phyloP scores from a whole-genome alignment of 176 grass and related monocot genomes.

The Oropetium thomaeum region DNA sequence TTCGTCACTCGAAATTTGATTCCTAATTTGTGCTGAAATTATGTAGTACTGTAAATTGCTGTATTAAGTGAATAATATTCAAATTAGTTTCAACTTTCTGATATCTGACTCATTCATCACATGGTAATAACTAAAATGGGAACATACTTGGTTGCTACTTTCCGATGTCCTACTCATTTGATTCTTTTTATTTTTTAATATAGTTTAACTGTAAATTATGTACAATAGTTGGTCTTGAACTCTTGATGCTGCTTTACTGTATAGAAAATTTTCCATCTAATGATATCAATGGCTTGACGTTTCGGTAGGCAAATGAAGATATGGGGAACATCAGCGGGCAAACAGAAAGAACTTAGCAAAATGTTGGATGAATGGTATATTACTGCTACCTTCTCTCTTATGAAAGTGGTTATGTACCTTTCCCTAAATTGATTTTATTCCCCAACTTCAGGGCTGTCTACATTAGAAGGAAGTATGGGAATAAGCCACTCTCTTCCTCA shows the following conservation, averaged over 20 bases:
- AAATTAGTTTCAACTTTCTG: background rate
- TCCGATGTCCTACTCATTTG: background rate
- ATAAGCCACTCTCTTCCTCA: slow-evolving; percentile 71
- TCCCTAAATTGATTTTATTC: slow-evolving; percentile 17
- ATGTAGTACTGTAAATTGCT: background rate
- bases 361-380: slow-evolving; percentile 98
- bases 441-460: slow-evolving; percentile 62
- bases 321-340: slow-evolving; percentile 84
- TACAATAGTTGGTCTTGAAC: background rate
- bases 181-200: background rate
- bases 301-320: slow-evolving; percentile 82
- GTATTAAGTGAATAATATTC: background rate
- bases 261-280: slow-evolving; percentile 8
- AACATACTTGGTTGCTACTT: too few species aligned
- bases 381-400: slow-evolving; percentile 26
- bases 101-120: too few species aligned
- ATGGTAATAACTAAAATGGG: too few species aligned
- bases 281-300: slow-evolving; percentile 32
- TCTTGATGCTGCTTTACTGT: slow-evolving; percentile 3
- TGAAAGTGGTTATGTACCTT: background rate
- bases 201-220: background rate
- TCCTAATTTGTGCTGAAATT: background rate
- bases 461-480: slow-evolving; percentile 77
- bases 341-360: slow-evolving; percentile 87
- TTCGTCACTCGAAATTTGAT: slow-evolving; percentile 6